These are phyloP conservation scores for Galerina marginata DNA, from an alignment of 768 basidiomycete species.

Conservation along the genomic window DNA sequence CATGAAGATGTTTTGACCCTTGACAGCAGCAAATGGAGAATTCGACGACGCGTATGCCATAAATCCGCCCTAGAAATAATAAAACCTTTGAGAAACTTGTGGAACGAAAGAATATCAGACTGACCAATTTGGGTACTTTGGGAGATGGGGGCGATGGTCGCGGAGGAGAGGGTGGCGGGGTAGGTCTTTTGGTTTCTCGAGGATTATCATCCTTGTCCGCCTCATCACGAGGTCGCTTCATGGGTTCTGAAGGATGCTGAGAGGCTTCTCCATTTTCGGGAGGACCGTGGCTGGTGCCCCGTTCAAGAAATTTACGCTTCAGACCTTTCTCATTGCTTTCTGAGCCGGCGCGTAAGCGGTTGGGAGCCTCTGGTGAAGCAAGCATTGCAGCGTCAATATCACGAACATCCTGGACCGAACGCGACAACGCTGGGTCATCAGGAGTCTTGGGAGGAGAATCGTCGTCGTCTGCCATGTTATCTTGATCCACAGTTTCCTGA, in stretches of 20 bases:
- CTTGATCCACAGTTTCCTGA: neutral
- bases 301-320: conserved; percentile 73
- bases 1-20: conserved; percentile 64
- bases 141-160: conserved; percentile 37
- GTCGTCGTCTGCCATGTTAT: conserved; percentile 20
- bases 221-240: conserved; percentile 69
- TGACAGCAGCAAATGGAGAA: conserved; percentile 78
- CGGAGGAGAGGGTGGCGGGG: conserved; percentile 70
- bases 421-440: conserved; percentile 24
- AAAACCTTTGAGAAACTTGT: conserved; percentile 7
- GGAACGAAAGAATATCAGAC: conserved; percentile 27
- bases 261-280: conserved; percentile 38
- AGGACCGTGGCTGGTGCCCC: conserved; percentile 68
- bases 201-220: conserved; percentile 67
- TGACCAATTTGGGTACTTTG: conserved; percentile 48
- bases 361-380: conserved; percentile 18
- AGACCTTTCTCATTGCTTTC: conserved; percentile 64
- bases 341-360: conserved; percentile 42
- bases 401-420: conserved; percentile 23
- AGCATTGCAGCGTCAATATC: conserved; percentile 24
- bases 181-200: conserved; percentile 60
- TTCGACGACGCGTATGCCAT: conserved; percentile 78
- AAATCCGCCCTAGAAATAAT: conserved; percentile 62
- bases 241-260: conserved; percentile 39
- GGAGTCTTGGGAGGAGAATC: conserved; percentile 28